These are phyloP conservation scores for Penicillium maclennaniae DNA, from an alignment of 495 filamentous ascomycete genomes.

Conservation along the genomic window DNA sequence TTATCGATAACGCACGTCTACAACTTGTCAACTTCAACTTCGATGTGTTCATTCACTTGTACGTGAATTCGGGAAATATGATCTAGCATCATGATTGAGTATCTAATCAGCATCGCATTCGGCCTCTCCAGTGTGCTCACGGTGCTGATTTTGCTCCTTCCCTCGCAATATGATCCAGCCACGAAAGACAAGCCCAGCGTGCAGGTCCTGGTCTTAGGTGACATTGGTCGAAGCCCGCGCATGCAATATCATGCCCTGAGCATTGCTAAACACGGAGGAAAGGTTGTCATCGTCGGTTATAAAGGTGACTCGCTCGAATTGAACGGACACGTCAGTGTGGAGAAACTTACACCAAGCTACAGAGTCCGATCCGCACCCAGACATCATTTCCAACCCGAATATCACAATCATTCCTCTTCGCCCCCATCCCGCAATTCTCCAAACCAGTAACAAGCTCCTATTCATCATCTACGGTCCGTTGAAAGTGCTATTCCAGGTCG, in stretches of 20 bases:
- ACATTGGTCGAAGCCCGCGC: constrained; percentile 91
- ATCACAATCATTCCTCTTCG: constrained; percentile 66
- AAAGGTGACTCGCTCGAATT: constrained; percentile 47
- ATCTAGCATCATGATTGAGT: constrained; percentile 36
- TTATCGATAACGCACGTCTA: constrained; percentile 5
- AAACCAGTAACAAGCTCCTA: constrained; percentile 65
- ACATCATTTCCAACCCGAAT: constrained; percentile 58
- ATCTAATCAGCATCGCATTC: constrained; percentile 42
- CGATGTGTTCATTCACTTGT: background rate
- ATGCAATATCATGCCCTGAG: constrained; percentile 99
- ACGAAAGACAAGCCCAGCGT: constrained; percentile 40
- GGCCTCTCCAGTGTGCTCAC: constrained; percentile 48
- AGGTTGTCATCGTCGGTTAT: constrained; percentile 86
- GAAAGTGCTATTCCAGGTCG: constrained; percentile 82
- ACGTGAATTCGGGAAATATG: background rate
- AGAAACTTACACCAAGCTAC: background rate
- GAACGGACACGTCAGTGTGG: background rate
- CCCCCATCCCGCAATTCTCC: constrained; percentile 56
- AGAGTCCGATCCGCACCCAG: constrained; percentile 73
- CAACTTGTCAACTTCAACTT: background rate
- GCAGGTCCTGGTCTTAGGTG: constrained; percentile 93
- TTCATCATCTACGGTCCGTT: constrained; percentile 78
- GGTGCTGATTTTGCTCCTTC: constrained; percentile 47
- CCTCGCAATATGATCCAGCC: constrained; percentile 42
- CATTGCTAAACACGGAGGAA: constrained; percentile 76